These are phyloP conservation scores for Paradendryphiella salina DNA, from an alignment of 2,329 filamentous ascomycete genomes.

Conservation along the genomic window DNA sequence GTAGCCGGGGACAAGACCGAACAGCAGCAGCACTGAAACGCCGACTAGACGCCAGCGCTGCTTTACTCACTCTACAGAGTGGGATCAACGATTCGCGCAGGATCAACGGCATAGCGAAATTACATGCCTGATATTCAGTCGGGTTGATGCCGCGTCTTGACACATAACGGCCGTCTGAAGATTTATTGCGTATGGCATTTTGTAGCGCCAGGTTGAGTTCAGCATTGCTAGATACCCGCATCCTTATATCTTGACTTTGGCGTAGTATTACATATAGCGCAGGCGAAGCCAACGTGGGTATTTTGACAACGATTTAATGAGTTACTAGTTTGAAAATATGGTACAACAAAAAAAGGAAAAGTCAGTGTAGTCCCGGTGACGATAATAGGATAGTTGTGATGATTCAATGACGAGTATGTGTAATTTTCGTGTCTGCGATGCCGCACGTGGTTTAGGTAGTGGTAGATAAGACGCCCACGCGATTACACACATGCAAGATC, in stretches of 20 bases:
- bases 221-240: slow-evolving; percentile 49
- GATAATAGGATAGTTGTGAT: background rate
- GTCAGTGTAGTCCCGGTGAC: background rate
- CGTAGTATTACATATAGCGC: slow-evolving; percentile 14
- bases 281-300: slow-evolving; percentile 2
- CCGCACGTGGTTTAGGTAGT: slow-evolving; percentile 20
- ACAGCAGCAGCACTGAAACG: slow-evolving; percentile 45
- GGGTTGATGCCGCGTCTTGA: slow-evolving; percentile 9
- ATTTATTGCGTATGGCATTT: slow-evolving; percentile 17
- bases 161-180: slow-evolving; percentile 19
- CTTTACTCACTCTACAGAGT: slow-evolving; percentile 39
- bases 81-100: slow-evolving; percentile 30
- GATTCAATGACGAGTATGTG: background rate
- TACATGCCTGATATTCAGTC: slow-evolving; percentile 31
- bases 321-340: background rate
- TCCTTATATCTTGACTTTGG: slow-evolving; percentile 29
- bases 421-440: background rate
- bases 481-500: slow-evolving; percentile 14
- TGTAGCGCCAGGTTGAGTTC: slow-evolving; percentile 30
- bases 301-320: slow-evolving; percentile 7
- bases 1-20: slow-evolving; percentile 45
- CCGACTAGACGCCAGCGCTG: slow-evolving; percentile 43
- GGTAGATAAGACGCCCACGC: slow-evolving; percentile 6
- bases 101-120: slow-evolving; percentile 33
- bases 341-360: background rate